Evolutionary conservation across 495 filamentous ascomycete genomes (phyloP).

Genomic region (Sporormia fimetaria): DNA sequence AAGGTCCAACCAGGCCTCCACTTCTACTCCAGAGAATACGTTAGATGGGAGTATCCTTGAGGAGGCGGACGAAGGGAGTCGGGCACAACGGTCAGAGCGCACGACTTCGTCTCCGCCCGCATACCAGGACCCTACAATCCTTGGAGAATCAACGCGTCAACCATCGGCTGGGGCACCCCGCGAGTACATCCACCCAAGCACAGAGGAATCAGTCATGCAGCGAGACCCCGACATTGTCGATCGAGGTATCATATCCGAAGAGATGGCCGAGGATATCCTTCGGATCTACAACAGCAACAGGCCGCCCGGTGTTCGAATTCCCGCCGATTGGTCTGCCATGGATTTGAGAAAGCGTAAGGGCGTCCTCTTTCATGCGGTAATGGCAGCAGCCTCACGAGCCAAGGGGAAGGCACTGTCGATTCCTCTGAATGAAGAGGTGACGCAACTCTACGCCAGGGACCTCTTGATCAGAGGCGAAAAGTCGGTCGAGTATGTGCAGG

Average conservation of each 20-base stretch:
- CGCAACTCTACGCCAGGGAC: slow-evolving; percentile 39
- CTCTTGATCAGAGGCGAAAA: slow-evolving; percentile 44
- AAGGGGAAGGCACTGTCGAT: slow-evolving; percentile 37
- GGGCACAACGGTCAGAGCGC: not conserved
- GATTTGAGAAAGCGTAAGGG: slow-evolving; percentile 38
- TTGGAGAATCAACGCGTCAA: not conserved
- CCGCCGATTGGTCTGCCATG: slow-evolving; percentile 33
- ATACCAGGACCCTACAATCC: not conserved
- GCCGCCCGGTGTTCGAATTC: slow-evolving; percentile 38
- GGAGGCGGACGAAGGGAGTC: slow-evolving; percentile 3
- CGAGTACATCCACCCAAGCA: no score
- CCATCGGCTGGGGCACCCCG: no score
- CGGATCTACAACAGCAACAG: slow-evolving; percentile 36
- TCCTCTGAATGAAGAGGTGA: slow-evolving; percentile 39
- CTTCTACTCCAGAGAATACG: slow-evolving; percentile 5
- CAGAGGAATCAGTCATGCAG: not conserved
- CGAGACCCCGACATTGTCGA: slow-evolving; percentile 36
- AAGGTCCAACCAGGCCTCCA: slow-evolving; percentile 15
- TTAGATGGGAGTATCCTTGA: slow-evolving; percentile 10
- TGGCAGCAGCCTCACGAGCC: slow-evolving; percentile 39
- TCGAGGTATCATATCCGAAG: slow-evolving; percentile 38
- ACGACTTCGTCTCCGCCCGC: not conserved
- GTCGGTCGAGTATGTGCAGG: slow-evolving; percentile 44
- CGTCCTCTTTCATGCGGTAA: slow-evolving; percentile 41
- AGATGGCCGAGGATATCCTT: slow-evolving; percentile 38